Base-by-base conservation (phyloP, 495 filamentous ascomycete species). In the Antarctomyces pellizariae region DNA sequence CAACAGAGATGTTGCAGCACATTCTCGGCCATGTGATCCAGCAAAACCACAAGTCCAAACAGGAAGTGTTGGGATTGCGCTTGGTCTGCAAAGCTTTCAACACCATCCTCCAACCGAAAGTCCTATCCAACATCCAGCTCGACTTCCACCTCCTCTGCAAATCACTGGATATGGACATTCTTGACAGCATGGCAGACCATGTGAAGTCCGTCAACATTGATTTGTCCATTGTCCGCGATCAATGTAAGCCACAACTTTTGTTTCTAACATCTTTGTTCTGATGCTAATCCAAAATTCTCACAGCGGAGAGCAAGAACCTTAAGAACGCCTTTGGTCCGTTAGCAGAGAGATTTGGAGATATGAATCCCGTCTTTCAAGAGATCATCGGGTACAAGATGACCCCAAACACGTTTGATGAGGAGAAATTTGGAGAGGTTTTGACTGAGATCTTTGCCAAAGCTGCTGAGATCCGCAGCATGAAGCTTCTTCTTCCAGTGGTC, bases 141-240 rank as follows among this genome's bases (percentile, higher is more conserved):
- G 37, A 44, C n/a, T 38, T 36, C 28, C 36, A 37, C 4, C 13
- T 26, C 14, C 41, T 44, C 17, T 14, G 31, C 10, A 8, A n/a
- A n/a, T n/a, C n/a, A n/a, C n/a, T n/a, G n/a, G n/a, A n/a, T n/a
- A n/a, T n/a, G n/a, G n/a, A n/a, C n/a, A n/a, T n/a, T n/a, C n/a
- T n/a, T n/a, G n/a, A n/a, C n/a, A n/a, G n/a, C n/a, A n/a, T n/a
- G n/a, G n/a, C n/a, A n/a, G n/a, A n/a, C n/a, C n/a, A n/a, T n/a
- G n/a, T n/a, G n/a, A n/a, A n/a, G n/a, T n/a, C 41, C 7, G 18
- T 44, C 5, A 41, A 36, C 24, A 20, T 36, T 18, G 41, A 44
- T 24, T 35, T 44, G 38, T 36, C 41, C 37, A 29, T 44, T 22
- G 31, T 44, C 3, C 24, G 38, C 16, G 41, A 44, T 30, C 37